phyloP scores from a whole-genome alignment of 441 rosid genomes.

The Gossypium gossypioides region DNA sequence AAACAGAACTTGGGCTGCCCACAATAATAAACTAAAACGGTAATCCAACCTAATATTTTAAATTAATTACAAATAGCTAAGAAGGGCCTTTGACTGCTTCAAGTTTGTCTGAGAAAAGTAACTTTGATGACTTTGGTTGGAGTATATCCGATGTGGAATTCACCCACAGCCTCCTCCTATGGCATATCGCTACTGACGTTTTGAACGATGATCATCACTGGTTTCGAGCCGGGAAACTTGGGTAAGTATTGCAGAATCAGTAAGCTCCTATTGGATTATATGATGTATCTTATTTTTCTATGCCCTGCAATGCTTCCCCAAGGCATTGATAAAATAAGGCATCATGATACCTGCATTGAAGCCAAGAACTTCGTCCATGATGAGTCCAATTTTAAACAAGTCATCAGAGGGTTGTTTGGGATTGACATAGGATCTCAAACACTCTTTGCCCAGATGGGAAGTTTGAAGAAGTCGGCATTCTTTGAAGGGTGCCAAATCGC shows the following conservation, averaged over 20 bases:
- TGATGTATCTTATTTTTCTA: background rate
- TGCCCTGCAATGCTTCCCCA: background rate
- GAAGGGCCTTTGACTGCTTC: no score
- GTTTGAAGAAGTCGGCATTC: background rate
- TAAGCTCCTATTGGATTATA: background rate
- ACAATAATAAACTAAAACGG: no score
- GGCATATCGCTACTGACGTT: background rate
- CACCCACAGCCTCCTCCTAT: background rate
- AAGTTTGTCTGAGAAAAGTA: no score
- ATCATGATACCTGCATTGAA: background rate
- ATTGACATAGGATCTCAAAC: background rate
- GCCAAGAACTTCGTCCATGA: background rate
- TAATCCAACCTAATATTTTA: no score
- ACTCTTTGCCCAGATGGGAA: background rate
- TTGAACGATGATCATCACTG: background rate
- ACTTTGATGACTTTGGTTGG: background rate
- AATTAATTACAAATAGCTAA: no score
- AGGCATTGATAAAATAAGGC: background rate
- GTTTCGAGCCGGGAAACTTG: background rate
- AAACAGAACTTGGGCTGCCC: no score
- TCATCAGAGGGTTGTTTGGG: background rate
- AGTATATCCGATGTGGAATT: background rate
- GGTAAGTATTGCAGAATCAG: background rate
- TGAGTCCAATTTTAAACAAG: background rate
- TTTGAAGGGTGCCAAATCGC: background rate